Conservation (phyloP, 305 asterid species). For the Fraxinus xanthoxyloides region DNA sequence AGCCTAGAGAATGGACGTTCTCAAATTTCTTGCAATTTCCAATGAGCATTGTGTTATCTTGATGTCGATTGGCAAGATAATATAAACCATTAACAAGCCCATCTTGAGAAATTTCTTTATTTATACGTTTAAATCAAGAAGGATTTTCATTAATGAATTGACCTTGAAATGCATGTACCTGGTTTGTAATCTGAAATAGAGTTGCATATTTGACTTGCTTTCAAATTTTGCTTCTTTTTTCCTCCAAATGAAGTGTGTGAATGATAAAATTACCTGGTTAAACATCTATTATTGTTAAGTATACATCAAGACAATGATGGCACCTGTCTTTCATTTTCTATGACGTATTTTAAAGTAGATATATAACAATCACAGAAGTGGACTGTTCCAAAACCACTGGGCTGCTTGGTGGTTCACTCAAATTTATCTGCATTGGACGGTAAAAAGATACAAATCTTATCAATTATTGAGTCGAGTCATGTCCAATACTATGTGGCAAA, state of each 20-base stretch:
- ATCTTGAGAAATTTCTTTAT: slow-evolving; percentile 10
- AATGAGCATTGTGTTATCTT: slow-evolving; percentile 10
- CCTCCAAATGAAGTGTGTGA: slow-evolving; percentile 9
- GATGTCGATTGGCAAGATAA: slow-evolving; percentile 34
- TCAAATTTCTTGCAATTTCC: slow-evolving; percentile 23
- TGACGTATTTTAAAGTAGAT: slow-evolving; percentile 5
- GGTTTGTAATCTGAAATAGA: neutral
- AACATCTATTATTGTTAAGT: slow-evolving; percentile 27
- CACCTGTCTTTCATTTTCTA: slow-evolving; percentile 10
- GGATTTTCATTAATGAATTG: slow-evolving; percentile 11
- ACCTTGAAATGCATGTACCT: slow-evolving; percentile 1
- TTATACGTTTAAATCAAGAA: slow-evolving; percentile 12
- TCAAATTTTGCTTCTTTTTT: neutral
- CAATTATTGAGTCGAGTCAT: neutral
- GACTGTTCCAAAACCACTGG: slow-evolving; percentile 27
- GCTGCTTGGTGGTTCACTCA: slow-evolving; percentile 15
- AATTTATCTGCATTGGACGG: neutral
- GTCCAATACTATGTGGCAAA: neutral
- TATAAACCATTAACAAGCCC: slow-evolving; percentile 21
- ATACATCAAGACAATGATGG: slow-evolving; percentile 22
- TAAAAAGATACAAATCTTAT: neutral
- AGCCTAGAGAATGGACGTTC: neutral
- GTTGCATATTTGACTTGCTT: slow-evolving; percentile 9
- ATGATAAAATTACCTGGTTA: slow-evolving; percentile 37
- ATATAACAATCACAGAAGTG: slow-evolving; percentile 22